phyloP scores from a whole-genome alignment of 192 early-diverging fungal genomes.

The Chytriomyces hyalinus region DNA sequence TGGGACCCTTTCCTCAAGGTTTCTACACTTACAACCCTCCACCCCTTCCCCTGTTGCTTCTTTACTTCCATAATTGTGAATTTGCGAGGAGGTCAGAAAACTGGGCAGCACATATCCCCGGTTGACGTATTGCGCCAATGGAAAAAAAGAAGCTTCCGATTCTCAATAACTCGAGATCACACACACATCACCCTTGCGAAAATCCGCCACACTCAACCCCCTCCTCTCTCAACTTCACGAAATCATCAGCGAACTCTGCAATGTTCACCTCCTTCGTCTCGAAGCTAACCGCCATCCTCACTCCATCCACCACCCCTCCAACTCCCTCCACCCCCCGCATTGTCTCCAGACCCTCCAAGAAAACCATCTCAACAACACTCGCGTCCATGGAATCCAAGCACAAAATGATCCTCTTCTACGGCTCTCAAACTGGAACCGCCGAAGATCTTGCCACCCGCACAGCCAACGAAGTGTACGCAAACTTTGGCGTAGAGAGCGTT shows the following conservation, averaged over 20 bases:
- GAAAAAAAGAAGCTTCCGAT: too few species aligned
- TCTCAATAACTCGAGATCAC: too few species aligned
- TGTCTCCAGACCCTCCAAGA: slow-evolving; percentile 37
- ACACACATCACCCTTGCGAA: too few species aligned
- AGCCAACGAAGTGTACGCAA: slow-evolving; percentile 80
- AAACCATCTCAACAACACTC: slow-evolving; percentile 50
- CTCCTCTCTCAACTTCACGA: neutral
- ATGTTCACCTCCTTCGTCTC: slow-evolving; percentile 18
- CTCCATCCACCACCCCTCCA: slow-evolving; percentile 1
- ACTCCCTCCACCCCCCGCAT: neutral
- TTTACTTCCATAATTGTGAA: too few species aligned
- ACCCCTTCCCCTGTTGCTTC: too few species aligned
- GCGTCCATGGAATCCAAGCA: slow-evolving; percentile 27
- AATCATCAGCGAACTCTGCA: neutral
- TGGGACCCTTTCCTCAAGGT: too few species aligned
- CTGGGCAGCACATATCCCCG: too few species aligned
- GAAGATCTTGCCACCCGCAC: slow-evolving; percentile 95
- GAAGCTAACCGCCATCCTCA: neutral
- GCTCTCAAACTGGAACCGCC: slow-evolving; percentile 94
- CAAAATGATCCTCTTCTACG: slow-evolving; percentile 88
- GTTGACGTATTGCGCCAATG: too few species aligned
- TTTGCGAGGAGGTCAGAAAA: too few species aligned
- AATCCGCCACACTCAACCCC: neutral
- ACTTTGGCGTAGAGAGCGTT: slow-evolving; percentile 75
- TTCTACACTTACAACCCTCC: too few species aligned